Base-by-base conservation (phyloP, 352 stramenopile species). In the Phytophthora capsici region DNA sequence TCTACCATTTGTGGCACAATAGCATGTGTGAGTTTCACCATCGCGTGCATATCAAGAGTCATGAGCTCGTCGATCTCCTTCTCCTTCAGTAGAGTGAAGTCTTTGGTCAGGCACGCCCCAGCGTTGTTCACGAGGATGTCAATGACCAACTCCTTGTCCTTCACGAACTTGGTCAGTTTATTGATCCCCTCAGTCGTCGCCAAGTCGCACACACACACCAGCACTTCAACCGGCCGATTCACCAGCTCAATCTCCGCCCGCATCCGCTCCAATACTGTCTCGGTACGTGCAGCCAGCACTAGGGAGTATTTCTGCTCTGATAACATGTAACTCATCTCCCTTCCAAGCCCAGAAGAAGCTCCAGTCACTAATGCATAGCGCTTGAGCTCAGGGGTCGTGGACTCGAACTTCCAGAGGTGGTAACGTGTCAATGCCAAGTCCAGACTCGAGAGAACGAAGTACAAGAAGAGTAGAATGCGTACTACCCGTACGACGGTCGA, bases 71-170 rank as follows among this genome's bases (percentile, higher is more conserved):
- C 77, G n/a, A 95, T 57, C 34, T 84, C 48, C 26, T 71, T 64
- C 13, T 60, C 41, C 9, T 69, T 70, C 4, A 86, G 43, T 45
- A 79, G 52, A 1, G 69, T 63, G 50, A 95, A 92, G 41, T 71
- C 57, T 22, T 80, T 75, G 12, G 61, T 69, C 7, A 82, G 26
- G 25, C 76, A 75, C 0, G 72, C 66, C 4, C 84, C 81, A 2
- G 82, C 89, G 52, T 94, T 95, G 70, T 96, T 96, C 37, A 97
- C 67, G 6, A 97, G 77, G 36, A 97, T 88, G 45, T 96, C 89
- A 46, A 96, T 68, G 17, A 89, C 57, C 16, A 91, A 49, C 22
- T 89, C 66, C 47, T 89, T 82, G 34, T 84, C 61, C 23, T 71
- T 57, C 8, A 94, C 59, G 37, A 85, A 85, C n/a, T 73, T 56